Conservation (phyloP, 805 yeast species). For the Sungouiella blattae region DNA sequence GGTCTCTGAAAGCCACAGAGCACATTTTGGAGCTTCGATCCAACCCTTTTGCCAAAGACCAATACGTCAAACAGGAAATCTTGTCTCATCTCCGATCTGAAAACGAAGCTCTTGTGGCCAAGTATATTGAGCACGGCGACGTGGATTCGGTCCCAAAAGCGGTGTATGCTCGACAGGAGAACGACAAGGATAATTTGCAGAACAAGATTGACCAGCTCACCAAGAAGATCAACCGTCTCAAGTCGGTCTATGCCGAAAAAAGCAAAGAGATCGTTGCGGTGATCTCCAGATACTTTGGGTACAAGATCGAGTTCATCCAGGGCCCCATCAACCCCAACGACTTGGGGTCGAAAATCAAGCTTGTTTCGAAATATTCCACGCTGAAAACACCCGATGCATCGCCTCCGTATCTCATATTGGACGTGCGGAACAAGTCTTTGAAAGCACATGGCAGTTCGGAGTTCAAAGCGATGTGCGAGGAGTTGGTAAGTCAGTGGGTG, state of each 20-base stretch:
- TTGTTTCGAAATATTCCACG: conserved; percentile 40
- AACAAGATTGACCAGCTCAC: conserved; percentile 44
- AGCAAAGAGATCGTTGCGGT: conserved; percentile 69
- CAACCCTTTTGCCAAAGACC: conserved; percentile 64
- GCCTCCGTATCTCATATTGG: conserved; percentile 52
- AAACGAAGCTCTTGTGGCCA: conserved; percentile 49
- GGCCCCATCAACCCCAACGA: conserved; percentile 39
- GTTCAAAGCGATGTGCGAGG: conserved; percentile 38
- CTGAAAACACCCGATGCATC: conserved; percentile 15
- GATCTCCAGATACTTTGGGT: conserved; percentile 68
- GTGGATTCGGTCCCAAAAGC: conserved; percentile 51
- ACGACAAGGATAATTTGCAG: conserved; percentile 50
- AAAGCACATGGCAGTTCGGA: conserved; percentile 46
- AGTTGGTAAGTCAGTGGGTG: conserved; percentile 64
- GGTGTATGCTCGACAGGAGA: conserved; percentile 57
- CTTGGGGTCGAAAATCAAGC: conserved; percentile 54
- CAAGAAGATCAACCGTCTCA: conserved; percentile 52
- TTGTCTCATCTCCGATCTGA: conserved; percentile 53
- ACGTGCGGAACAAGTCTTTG: conserved; percentile 50
- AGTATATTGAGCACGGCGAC: conserved; percentile 13
- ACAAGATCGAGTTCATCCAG: conserved; percentile 61
- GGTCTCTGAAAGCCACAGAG: conserved; percentile 19
- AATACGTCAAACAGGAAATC: conserved; percentile 51
- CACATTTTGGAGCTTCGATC: conserved; percentile 60
- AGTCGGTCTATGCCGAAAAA: conserved; percentile 58